Evolutionary conservation across 805 yeast species (phyloP).

Genomic region (Candida ponderosae): DNA sequence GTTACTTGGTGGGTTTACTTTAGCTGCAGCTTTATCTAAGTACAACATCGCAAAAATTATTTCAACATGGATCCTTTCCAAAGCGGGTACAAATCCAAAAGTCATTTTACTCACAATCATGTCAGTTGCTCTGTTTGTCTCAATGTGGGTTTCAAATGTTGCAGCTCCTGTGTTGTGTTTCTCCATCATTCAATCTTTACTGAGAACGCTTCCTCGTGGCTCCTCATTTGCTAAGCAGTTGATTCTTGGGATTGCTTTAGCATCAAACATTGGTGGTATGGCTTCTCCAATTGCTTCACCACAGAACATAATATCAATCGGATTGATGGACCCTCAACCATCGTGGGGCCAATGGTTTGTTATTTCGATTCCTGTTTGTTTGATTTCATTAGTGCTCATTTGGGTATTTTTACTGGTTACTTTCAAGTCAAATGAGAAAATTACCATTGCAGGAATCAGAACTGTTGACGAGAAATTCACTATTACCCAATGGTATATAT

Average conservation of each 20-base stretch:
- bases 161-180: constrained; percentile 93
- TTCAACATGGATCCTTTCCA: constrained; percentile 73
- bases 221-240: constrained; percentile 81
- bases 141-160: constrained; percentile 96
- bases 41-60: constrained; percentile 83
- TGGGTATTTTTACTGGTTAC: constrained; percentile 69
- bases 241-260: constrained; percentile 83
- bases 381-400: constrained; percentile 51
- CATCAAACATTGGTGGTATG: constrained; percentile 94
- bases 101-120: constrained; percentile 70
- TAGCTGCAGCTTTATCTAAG: constrained; percentile 90
- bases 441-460: constrained; percentile 39
- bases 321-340: constrained; percentile 75
- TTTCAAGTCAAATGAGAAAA: constrained; percentile 45
- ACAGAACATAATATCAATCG: constrained; percentile 87
- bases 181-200: constrained; percentile 78
- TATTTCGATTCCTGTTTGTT: constrained; percentile 74
- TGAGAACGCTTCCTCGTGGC: constrained; percentile 68
- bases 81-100: constrained; percentile 79
- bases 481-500: constrained; percentile 66
- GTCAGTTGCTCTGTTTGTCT: constrained; percentile 75
- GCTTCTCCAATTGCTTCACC: constrained; percentile 96
- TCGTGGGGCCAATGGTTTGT: constrained; percentile 95
- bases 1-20: constrained; percentile 82
- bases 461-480: constrained; percentile 61